phyloP scores from a whole-genome alignment of 2,329 filamentous ascomycete species.

The Penicillium thymicola region DNA sequence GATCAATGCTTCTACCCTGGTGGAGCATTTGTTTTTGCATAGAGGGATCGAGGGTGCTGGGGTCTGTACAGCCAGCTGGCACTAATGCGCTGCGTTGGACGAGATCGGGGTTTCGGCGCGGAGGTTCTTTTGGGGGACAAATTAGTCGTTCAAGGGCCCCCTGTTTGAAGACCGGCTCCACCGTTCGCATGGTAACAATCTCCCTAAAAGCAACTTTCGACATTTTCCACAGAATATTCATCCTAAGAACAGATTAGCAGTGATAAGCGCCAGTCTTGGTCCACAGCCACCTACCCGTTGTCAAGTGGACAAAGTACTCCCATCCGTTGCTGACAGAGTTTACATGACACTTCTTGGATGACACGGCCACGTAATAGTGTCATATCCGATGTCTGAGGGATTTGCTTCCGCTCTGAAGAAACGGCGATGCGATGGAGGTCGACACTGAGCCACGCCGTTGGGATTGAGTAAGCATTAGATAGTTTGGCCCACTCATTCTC shows the following conservation, averaged over 20 bases:
- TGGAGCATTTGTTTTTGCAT: slow-evolving; percentile 37
- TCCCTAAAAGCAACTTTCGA: slow-evolving; percentile 39
- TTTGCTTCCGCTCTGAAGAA: slow-evolving; percentile 35
- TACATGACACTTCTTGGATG: slow-evolving; percentile 37
- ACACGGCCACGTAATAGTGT: slow-evolving; percentile 34
- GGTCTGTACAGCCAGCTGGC: slow-evolving; percentile 17
- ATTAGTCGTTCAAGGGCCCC: slow-evolving; percentile 33
- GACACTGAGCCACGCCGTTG: slow-evolving; percentile 38
- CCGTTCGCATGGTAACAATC: slow-evolving; percentile 40
- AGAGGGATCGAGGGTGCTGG: slow-evolving; percentile 17
- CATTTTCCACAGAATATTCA: slow-evolving; percentile 41
- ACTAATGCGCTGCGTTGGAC: slow-evolving; percentile 25
- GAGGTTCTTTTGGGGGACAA: slow-evolving; percentile 21
- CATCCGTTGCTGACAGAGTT: slow-evolving; percentile 39
- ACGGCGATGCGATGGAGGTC: slow-evolving; percentile 38
- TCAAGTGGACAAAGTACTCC: slow-evolving; percentile 36
- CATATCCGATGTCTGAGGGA: slow-evolving; percentile 37
- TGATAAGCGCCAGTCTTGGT: neutral
- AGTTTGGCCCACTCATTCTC: slow-evolving; percentile 43
- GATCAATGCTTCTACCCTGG: slow-evolving; percentile 37
- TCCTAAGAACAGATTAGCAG: slow-evolving; percentile 19
- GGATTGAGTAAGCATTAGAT: slow-evolving; percentile 37
- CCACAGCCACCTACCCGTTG: slow-evolving; percentile 32
- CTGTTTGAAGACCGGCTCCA: slow-evolving; percentile 35
- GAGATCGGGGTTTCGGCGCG: slow-evolving; percentile 17